A percentile compares a stretch with the other conserved stretches of the same genome.
Conservation (phyloP, 805 yeast species). For the Priceomyces carsonii region DNA sequence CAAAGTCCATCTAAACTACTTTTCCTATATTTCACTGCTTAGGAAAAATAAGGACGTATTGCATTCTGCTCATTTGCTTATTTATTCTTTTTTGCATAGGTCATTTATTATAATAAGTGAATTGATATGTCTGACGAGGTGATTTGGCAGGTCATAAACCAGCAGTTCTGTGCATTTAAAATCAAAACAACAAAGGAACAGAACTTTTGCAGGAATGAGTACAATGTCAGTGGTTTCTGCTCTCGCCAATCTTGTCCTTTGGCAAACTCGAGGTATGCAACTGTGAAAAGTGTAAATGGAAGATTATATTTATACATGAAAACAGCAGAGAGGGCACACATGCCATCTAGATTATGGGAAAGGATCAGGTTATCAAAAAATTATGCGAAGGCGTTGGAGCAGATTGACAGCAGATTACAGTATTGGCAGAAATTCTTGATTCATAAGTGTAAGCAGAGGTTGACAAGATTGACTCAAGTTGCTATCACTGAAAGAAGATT, state of each 20-base stretch:
- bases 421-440: slow-evolving; percentile 93
- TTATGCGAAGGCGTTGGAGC: slow-evolving; percentile 82
- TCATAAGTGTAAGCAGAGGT: slow-evolving; percentile 94
- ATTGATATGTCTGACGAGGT: slow-evolving; percentile 81
- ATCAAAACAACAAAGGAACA: slow-evolving; percentile 86
- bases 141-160: slow-evolving; percentile 96
- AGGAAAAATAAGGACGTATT: no score
- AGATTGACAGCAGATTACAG: slow-evolving; percentile 80
- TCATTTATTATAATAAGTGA: slow-evolving; percentile 4
- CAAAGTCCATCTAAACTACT: no score
- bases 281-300: slow-evolving; percentile 80
- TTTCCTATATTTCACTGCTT: no score
- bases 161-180: slow-evolving; percentile 94
- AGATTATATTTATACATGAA: slow-evolving; percentile 86
- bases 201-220: slow-evolving; percentile 93
- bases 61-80: no score
- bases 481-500: slow-evolving; percentile 93
- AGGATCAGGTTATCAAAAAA: slow-evolving; percentile 87
- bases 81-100: slow-evolving; percentile 2
- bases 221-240: slow-evolving; percentile 93
- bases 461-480: slow-evolving; percentile 92
- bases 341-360: slow-evolving; percentile 94
- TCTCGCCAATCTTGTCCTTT: slow-evolving; percentile 92
- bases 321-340: slow-evolving; percentile 96
- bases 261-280: slow-evolving; percentile 91